These are phyloP conservation scores for Dacryopinax primogenitus DNA, from an alignment of 768 basidiomycete genomes.

Conservation along the genomic window DNA sequence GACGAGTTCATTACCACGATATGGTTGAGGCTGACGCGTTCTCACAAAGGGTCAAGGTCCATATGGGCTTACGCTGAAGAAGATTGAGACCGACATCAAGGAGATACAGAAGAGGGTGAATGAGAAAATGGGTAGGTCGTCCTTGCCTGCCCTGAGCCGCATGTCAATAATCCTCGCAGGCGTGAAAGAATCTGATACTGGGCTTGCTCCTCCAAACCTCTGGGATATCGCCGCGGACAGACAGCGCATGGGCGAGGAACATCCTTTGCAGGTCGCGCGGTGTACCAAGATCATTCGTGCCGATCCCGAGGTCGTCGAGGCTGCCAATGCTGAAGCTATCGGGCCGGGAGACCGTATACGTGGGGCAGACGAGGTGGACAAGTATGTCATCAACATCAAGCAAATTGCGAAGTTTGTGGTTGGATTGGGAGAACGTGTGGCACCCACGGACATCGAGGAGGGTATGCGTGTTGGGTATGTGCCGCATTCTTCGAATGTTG, in stretches of 20 bases:
- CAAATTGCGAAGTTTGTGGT: constrained; percentile 99
- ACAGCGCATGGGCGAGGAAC: constrained; percentile 80
- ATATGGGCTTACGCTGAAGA: constrained; percentile 78
- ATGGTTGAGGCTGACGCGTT: neutral
- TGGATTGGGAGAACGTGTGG: constrained; percentile 88
- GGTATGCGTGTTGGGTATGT: constrained; percentile 99
- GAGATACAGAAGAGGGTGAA: constrained; percentile 95
- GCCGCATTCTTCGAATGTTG: neutral
- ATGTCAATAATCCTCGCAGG: constrained; percentile 32
- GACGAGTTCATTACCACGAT: constrained; percentile 7
- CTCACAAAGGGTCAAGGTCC: constrained; percentile 87
- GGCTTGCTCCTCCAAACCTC: constrained; percentile 87
- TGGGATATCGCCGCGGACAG: constrained; percentile 95
- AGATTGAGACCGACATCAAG: constrained; percentile 82
- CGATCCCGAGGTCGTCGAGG: constrained; percentile 60
- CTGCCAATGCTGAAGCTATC: constrained; percentile 48
- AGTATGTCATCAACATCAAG: constrained; percentile 99
- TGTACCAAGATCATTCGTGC: constrained; percentile 96
- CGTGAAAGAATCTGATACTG: constrained; percentile 97
- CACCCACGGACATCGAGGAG: constrained; percentile 97
- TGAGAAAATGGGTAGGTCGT: constrained; percentile 74
- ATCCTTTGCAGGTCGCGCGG: constrained; percentile 89
- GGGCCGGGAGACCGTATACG: constrained; percentile 68
- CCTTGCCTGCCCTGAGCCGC: neutral
- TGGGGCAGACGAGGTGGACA: constrained; percentile 96